Evolutionary conservation across 108 stramenopile species (phyloP).

Genomic region (Nitzschia palea): DNA sequence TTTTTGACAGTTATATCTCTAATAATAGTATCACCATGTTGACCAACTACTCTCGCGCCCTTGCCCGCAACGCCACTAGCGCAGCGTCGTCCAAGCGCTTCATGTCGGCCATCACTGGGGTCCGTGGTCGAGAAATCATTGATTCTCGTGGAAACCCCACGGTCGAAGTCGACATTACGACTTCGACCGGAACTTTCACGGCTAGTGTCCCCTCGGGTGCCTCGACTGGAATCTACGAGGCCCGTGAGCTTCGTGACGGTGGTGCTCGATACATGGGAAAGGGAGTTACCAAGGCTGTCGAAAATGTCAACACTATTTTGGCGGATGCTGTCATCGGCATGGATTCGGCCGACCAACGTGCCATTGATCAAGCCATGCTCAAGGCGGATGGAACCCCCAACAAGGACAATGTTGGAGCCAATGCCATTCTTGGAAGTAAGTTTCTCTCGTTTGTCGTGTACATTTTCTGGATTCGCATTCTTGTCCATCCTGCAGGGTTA

Average conservation of each 20-base stretch:
- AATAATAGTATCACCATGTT: conserved; percentile 25
- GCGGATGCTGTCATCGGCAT: conserved; percentile 91
- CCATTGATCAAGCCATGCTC: conserved; percentile 93
- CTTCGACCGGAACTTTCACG: conserved; percentile 80
- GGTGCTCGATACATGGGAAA: conserved; percentile 98
- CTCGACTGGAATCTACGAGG: conserved; percentile 96
- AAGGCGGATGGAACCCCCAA: conserved; percentile 92
- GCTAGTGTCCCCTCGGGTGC: conserved; percentile 97
- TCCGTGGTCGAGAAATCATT: conserved; percentile 95
- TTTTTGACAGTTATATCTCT: background rate
- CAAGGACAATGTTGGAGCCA: conserved; percentile 98
- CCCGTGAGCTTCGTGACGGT: conserved; percentile 97
- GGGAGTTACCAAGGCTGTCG: conserved; percentile 92
- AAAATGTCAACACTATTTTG: conserved; percentile 94
- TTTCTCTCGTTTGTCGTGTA: conserved; percentile 6
- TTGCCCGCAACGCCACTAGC: conserved; percentile 20
- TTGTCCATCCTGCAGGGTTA: too few species aligned
- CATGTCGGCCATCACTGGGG: conserved; percentile 83
- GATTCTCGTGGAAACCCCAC: conserved; percentile 99
- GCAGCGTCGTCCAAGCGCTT: conserved; percentile 27
- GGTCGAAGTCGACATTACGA: conserved; percentile 94
- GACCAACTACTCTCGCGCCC: conserved; percentile 33
- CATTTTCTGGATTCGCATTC: background rate
- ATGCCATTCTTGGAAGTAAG: conserved; percentile 98
- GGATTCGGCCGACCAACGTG: conserved; percentile 91